Conservation (phyloP, 73 alveolate species). For the Paramecium octaurelia region DNA sequence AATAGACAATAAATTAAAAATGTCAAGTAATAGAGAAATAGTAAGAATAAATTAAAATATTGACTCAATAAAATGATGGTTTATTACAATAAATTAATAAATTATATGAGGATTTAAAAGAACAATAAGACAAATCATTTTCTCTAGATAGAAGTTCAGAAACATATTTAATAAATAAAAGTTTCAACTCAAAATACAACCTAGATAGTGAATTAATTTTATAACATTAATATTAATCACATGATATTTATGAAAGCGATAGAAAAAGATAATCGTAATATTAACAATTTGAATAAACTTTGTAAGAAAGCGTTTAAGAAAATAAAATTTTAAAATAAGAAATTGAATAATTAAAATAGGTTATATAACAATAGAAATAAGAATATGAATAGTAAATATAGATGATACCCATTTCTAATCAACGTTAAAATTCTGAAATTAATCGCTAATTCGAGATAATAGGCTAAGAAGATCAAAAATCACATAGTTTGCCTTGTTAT, state of each 20-base stretch:
- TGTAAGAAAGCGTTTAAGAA: background rate
- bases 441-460: background rate
- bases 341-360: background rate
- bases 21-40: background rate
- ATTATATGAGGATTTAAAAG: background rate
- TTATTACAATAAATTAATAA: background rate
- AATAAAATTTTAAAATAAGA: background rate
- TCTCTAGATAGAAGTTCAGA: slow-evolving; percentile 18
- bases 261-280: background rate
- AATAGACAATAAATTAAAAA: background rate
- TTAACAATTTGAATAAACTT: background rate
- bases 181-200: background rate
- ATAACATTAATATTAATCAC: background rate
- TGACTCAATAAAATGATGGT: background rate
- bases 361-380: background rate
- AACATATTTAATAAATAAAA: background rate
- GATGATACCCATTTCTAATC: background rate
- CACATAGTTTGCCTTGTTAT: background rate
- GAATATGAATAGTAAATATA: background rate
- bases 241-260: background rate
- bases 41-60: background rate
- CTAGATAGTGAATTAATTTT: background rate
- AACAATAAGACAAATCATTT: background rate
- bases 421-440: background rate
- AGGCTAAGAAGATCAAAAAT: background rate